Base-by-base conservation (phyloP, 768 basidiomycete genomes). In the Ramaria rubella region DNA sequence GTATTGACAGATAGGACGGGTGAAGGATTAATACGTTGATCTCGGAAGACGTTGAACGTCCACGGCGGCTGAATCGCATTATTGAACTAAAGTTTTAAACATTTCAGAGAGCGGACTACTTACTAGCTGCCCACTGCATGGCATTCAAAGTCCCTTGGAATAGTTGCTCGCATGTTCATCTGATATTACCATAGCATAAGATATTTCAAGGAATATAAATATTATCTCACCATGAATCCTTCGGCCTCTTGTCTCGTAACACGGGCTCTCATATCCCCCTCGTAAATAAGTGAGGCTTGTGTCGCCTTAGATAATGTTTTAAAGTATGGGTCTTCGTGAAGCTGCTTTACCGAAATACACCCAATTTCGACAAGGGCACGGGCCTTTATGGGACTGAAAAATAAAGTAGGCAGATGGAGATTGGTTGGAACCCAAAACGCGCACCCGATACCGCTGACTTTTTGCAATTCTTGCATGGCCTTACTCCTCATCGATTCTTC, bases 41-140 rank as follows among this genome's bases (percentile, higher is more conserved):
- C 49, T 69, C 69, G n/a, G 70, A 61, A 14, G 73, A 72, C 1
- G 66, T 63, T 6, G 59, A 3, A 17, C 57, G 40, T 24, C 75
- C 76, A 36, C 84, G 78, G 17, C 84, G 81, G 60, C 84, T 82
- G 54, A 29, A 49, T 30, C n/a, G 31, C 24, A 43, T 58, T 7
- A 60, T 33, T 17, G 34, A 38, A 26, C 11, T 19, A 44, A 21
- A 27, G 17, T 26, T 9, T 50, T 48, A n/a, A 30, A 26, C 2
- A 21, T 40, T 14, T 24, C 29, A 9, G n/a, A 26, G 4, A 27
- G 11, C 5, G 21, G 24, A 36, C 19, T 14, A 68, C 85, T 65
- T 63, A 86, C 85, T 83, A 81, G 68, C 73, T 73, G 9, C 83
- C 84, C 0, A 73, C 73, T n/a, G 82, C 62, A 29, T 75, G 62